Evolutionary conservation across 2,329 filamentous ascomycete species (phyloP).

Genomic region (Thelonectria rubi): DNA sequence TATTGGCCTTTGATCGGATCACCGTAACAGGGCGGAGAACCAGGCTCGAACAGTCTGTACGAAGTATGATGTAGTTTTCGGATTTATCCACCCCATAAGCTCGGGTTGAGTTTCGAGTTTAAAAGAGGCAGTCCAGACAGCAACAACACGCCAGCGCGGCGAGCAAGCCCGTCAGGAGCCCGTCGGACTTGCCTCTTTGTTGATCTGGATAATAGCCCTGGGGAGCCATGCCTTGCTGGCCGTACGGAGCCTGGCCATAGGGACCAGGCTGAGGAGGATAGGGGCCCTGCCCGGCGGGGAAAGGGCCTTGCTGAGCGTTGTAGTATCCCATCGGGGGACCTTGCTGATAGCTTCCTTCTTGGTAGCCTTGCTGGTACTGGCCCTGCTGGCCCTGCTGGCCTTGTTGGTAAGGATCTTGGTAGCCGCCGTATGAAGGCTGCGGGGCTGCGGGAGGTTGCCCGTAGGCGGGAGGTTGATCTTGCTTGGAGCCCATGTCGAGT

Average conservation of each 20-base stretch:
- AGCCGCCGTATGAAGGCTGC: constrained; percentile 56
- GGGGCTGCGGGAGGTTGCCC: constrained; percentile 50
- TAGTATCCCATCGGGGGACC: constrained; percentile 46
- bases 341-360: constrained; percentile 43
- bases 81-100: background rate
- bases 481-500: constrained; percentile 48
- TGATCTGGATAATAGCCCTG: constrained; percentile 48
- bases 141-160: constrained; percentile 66
- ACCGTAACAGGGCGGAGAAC: background rate
- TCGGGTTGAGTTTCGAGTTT: constrained; percentile 32
- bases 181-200: constrained; percentile 45
- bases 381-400: constrained; percentile 39
- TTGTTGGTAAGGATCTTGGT: constrained; percentile 47
- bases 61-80: constrained; percentile 13
- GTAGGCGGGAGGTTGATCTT: constrained; percentile 62
- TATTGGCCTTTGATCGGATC: constrained; percentile 2
- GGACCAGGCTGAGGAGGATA: constrained; percentile 50
- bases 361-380: constrained; percentile 41
- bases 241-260: constrained; percentile 45
- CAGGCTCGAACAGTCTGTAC: background rate
- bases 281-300: constrained; percentile 47
- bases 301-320: constrained; percentile 48
- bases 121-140: constrained; percentile 67
- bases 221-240: constrained; percentile 45
- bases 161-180: constrained; percentile 57